Base-by-base conservation (phyloP, 1,139 yeast genomes). In the Kurtzmaniella natalensis region DNA sequence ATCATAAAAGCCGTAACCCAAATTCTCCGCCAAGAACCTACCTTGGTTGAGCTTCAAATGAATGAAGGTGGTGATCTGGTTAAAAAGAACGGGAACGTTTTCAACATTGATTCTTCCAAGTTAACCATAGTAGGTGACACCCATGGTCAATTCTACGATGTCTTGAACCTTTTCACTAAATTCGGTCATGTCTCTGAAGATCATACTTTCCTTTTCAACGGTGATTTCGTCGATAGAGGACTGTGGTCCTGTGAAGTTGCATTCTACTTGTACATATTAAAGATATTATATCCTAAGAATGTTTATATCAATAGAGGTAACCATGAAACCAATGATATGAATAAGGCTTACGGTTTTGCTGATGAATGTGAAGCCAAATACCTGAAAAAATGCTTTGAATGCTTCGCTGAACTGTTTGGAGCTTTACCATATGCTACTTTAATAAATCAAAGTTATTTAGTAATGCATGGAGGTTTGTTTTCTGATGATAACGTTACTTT, bases 191-290 rank as follows among this genome's bases (percentile, higher is more conserved):
- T 78, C 16, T 76, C 81, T 3, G 57, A 68, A 1, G 67, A 70
- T n/a, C 96, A 89, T 57, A 71, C 79, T 13, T 92, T 85, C 54
- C 62, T 92, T 37, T 89, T 92, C 65, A 92, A 92, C 53, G 98
- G 99, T 32, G 98, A 94, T 61, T 92, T 92, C 61, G 98, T 92
- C 4, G 99, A 92, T 54, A 73, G 99, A 53, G 99, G 99, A 2
- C 85, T 95, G 6, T 92, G 98, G 97, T 87, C 96, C 4, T 85
- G 95, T 53, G 99, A 92, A 56, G 94, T 92, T 35, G 96, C 96
- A 1, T 64, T 94, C 33, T 69, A 85, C 32, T 70, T 87, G 34
- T 89, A 86, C 56, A 74, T 82, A 10, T 72, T 86, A 58, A 92
- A 92, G 62, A 68, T 88, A 28, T 59, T 84, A 28, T 83, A 72